Evolutionary conservation across 306 rosid genomes (phyloP), one percentile per base, ranked within the genome.

Genomic region (Hippophae tibetana): DNA sequence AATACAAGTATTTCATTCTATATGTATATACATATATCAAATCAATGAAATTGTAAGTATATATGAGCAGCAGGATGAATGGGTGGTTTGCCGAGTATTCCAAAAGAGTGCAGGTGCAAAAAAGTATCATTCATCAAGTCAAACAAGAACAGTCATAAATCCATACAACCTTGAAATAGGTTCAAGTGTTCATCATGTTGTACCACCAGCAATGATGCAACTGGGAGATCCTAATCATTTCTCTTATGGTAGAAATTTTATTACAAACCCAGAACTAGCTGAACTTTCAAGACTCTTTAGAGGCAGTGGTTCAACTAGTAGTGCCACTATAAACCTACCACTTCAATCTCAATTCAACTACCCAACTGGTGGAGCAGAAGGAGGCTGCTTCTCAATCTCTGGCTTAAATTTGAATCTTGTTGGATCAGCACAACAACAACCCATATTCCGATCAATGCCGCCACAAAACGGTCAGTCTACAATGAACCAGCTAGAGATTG

Each of bases 71-170:
- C 87, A 86, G 82, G 97, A 89, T 71, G 97, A 89, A 65, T 89
- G 97, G 97, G 97, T 84, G 63, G 93, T 89, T 6, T 86, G 89
- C 71, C 74, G 97, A 9, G 84, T 89, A 5, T 89, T 89, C 77
- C 85, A 82, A 27, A 89, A 89, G 74, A 89, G 89, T 57, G 86
- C 66, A 1, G 38, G 38, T 2, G 75, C 72, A 13, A 89, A 84
- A 55, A 90, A 90, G 57, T 90, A 72, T 67, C 88, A 2, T 31
- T 31, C 94, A 3, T 60, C 87, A 5, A 79, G 58, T 68, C 89
- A 76, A 58, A 23, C 82, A 43, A 82, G 89, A 61, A 69, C 78
- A 49, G 62, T 65, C 42, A n/a, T 68, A 31, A 81, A 86, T 46
- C 88, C 97, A 26, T 90, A 74, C 48, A 76, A 57, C 80, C 68